phyloP scores from a whole-genome alignment of 2,329 filamentous ascomycete species.

The Onygenales sp. region DNA sequence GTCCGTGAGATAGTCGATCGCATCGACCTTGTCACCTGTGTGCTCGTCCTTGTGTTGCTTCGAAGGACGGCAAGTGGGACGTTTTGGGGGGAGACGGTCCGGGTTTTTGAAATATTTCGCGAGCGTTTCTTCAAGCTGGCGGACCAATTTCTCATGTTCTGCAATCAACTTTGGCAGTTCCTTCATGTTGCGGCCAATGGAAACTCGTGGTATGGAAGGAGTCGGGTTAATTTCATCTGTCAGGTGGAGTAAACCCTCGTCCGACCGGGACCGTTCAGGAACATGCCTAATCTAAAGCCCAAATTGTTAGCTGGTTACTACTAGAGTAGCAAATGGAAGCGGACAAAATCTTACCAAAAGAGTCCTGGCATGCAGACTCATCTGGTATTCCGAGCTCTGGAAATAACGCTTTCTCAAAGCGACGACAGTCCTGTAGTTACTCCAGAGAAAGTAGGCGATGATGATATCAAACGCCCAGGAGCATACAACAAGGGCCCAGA shows the following conservation, averaged over 20 bases:
- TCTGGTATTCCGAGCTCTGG: conserved; percentile 77
- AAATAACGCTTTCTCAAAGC: conserved; percentile 69
- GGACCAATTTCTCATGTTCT: conserved; percentile 71
- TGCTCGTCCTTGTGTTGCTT: conserved; percentile 67
- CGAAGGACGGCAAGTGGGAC: conserved; percentile 70
- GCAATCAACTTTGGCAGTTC: conserved; percentile 77
- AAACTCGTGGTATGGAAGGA: conserved; percentile 67
- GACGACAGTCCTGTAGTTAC: conserved; percentile 70
- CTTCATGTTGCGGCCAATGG: conserved; percentile 85
- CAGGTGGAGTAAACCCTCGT: conserved; percentile 79
- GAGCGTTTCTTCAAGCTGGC: conserved; percentile 70
- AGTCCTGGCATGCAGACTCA: conserved; percentile 66
- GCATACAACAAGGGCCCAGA: conserved; percentile 52
- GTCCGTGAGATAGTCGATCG: conserved; percentile 84
- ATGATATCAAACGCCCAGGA: conserved; percentile 63
- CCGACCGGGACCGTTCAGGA: conserved; percentile 62
- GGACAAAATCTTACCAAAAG: conserved; percentile 39
- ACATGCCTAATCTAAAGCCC: conserved; percentile 66
- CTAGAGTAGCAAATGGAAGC: background rate
- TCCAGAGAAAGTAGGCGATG: conserved; percentile 75
- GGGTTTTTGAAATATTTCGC: conserved; percentile 89
- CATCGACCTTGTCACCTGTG: conserved; percentile 62
- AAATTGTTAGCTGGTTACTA: background rate
- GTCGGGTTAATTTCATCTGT: conserved; percentile 72
- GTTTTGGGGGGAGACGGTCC: conserved; percentile 61